phyloP scores from a whole-genome alignment of 2,329 filamentous ascomycete species.

The Tolypocladium capitatum region DNA sequence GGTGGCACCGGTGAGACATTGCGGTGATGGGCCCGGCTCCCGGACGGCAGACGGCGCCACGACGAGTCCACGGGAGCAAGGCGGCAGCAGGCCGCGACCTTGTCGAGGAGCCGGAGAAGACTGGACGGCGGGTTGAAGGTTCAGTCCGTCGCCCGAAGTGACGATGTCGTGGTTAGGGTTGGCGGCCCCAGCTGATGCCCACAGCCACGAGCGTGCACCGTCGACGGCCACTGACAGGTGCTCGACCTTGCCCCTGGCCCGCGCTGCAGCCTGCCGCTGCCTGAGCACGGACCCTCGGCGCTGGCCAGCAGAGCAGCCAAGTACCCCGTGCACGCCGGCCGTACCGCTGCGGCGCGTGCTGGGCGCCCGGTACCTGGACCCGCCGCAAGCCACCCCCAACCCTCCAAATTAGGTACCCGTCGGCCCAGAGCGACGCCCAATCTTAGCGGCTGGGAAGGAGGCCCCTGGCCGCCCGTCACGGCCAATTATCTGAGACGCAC shows the following conservation, averaged over 20 bases:
- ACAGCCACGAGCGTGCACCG: no score
- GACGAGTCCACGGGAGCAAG: background rate
- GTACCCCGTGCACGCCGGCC: no score
- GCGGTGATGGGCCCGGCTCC: background rate
- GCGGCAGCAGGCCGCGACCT: no score
- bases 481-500: background rate
- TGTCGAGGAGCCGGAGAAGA: no score
- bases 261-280: background rate
- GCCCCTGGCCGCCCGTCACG: slow-evolving; percentile 2
- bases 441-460: background rate
- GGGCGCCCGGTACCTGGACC: background rate
- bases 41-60: background rate
- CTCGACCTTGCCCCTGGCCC: no score
- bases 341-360: background rate
- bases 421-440: slow-evolving; percentile 3
- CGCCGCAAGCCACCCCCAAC: slow-evolving; percentile 1
- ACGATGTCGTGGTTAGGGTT: background rate
- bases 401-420: slow-evolving; percentile 2
- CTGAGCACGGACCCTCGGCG: background rate
- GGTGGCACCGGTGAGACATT: background rate
- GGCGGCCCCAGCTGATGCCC: no score
- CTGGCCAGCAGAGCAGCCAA: background rate
- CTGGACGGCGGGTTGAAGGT: background rate
- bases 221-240: no score
- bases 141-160: background rate